These are phyloP conservation scores for Tolypocladium guangdongense DNA, from an alignment of 2,329 filamentous ascomycete genomes.

Conservation along the genomic window DNA sequence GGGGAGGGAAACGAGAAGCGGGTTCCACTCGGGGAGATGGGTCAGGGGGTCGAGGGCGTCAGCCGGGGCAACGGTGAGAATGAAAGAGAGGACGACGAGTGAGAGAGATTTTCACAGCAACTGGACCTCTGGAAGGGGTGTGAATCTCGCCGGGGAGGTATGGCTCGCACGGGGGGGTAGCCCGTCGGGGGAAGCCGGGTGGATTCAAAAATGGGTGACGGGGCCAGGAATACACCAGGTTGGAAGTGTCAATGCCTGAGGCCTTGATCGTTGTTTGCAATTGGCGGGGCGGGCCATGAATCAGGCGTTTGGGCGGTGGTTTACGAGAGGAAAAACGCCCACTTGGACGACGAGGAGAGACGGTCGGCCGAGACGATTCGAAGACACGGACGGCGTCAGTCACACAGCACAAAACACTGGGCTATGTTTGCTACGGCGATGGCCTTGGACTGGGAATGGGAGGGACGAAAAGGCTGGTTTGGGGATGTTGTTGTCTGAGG, in stretches of 20 bases:
- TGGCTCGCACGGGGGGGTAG: slow-evolving; percentile 14
- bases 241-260: slow-evolving; percentile 18
- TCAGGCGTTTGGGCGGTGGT: slow-evolving; percentile 2
- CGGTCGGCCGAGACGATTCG: background rate
- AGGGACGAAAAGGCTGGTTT: slow-evolving; percentile 5
- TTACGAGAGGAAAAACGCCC: background rate
- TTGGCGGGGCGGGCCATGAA: slow-evolving; percentile 5
- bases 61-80: slow-evolving; percentile 24
- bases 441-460: background rate
- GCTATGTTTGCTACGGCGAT: background rate
- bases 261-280: slow-evolving; percentile 8
- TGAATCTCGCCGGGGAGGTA: slow-evolving; percentile 13
- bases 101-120: slow-evolving; percentile 19
- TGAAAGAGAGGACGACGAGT: slow-evolving; percentile 12
- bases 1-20: slow-evolving; percentile 20
- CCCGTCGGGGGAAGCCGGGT: slow-evolving; percentile 25
- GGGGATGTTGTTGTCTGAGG: slow-evolving; percentile 10
- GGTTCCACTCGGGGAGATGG: slow-evolving; percentile 21
- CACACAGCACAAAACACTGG: background rate
- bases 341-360: background rate
- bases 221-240: slow-evolving; percentile 3
- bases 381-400: background rate
- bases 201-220: slow-evolving; percentile 16
- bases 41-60: slow-evolving; percentile 20
- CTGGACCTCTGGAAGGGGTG: slow-evolving; percentile 12